Conservation (phyloP, 2,329 filamentous ascomycete species). For the Thelonectria blattea region DNA sequence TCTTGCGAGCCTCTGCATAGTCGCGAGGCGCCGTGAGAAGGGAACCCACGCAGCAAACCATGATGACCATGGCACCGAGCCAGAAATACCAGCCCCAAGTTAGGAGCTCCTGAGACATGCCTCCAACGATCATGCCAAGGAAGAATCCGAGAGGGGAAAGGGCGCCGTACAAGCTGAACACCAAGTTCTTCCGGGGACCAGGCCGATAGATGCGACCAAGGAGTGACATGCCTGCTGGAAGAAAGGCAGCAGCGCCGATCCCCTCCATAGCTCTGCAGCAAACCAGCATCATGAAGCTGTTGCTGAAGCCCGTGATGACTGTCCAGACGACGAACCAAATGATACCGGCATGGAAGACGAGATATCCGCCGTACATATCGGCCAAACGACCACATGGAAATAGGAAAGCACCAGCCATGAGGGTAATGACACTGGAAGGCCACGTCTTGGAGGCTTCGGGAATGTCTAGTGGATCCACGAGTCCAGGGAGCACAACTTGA, state of each 20-base stretch:
- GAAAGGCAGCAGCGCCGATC: constrained; percentile 69
- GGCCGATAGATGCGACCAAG: constrained; percentile 70
- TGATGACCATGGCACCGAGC: constrained; percentile 56
- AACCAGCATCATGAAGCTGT: constrained; percentile 69
- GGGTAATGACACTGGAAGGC: constrained; percentile 66
- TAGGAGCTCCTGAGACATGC: constrained; percentile 63
- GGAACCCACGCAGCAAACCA: constrained; percentile 57
- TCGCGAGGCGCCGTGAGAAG: constrained; percentile 46
- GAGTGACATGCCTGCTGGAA: constrained; percentile 72
- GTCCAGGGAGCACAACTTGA: constrained; percentile 69
- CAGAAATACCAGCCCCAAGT: constrained; percentile 73
- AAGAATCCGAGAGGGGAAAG: constrained; percentile 63
- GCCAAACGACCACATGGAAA: constrained; percentile 65
- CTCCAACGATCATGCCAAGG: constrained; percentile 69
- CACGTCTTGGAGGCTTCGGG: constrained; percentile 65
- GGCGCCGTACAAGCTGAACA: constrained; percentile 64
- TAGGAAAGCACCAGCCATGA: constrained; percentile 60
- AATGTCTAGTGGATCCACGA: constrained; percentile 67
- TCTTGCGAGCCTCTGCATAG: constrained; percentile 40
- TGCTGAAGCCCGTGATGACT: constrained; percentile 68
- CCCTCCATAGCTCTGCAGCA: constrained; percentile 73
- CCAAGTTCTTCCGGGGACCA: constrained; percentile 71
- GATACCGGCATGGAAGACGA: constrained; percentile 61
- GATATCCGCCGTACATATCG: constrained; percentile 65
- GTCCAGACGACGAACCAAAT: constrained; percentile 70